Base-by-base conservation (phyloP, 164 flowering plant species). In the Houttuynia cordata region DNA sequence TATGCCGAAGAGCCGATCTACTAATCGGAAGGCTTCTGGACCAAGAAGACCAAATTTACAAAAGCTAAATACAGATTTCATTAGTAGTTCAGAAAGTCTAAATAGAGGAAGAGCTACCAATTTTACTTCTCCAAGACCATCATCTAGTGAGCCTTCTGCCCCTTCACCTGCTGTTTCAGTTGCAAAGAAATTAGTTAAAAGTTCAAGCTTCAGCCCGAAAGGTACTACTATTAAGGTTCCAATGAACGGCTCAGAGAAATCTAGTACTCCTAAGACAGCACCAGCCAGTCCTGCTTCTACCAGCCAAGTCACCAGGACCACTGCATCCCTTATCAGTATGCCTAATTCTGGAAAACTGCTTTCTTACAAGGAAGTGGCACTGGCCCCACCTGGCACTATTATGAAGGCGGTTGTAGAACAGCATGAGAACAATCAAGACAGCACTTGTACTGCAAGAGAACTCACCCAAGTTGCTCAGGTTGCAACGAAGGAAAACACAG, bases 341-440 rank as follows among this genome's bases (percentile, higher is more conserved):
- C 83, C 83, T 64, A 74, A 84, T 51, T 77, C 83, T 56, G 86
- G 93, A 64, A 91, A 81, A 62, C 78, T 88, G 49, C 50, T 83
- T 14, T 87, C 95, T 24, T 90, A 90, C 81, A 90, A 90, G 73
- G 87, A 87, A 74, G 97, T 90, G 24, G 97, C 95, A 51, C 62
- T 78, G 59, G 82, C 97, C 30, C 86, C 95, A 0, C 95, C 92
- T 21, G 95, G 97, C 54, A 80, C 87, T 10, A 75, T 90, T 63
- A 66, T 82, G 54, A 87, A 81, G 74, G 78, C 81, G 45, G 42
- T 69, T 23, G n/a, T 68, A 62, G 88, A 76, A 71, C 78, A 59
- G 13, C 80, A 69, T 65, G 64, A 61, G 58, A 71, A 57, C 62
- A 63, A 64, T 58, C 65, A 63, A 49, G 66, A 10, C 22, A 70